A percentile compares a stretch with the other conserved stretches of the same genome.
These are phyloP conservation scores for Cardiospermum halicacabum DNA, from an alignment of 345 rosid genomes.

Conservation along the genomic window DNA sequence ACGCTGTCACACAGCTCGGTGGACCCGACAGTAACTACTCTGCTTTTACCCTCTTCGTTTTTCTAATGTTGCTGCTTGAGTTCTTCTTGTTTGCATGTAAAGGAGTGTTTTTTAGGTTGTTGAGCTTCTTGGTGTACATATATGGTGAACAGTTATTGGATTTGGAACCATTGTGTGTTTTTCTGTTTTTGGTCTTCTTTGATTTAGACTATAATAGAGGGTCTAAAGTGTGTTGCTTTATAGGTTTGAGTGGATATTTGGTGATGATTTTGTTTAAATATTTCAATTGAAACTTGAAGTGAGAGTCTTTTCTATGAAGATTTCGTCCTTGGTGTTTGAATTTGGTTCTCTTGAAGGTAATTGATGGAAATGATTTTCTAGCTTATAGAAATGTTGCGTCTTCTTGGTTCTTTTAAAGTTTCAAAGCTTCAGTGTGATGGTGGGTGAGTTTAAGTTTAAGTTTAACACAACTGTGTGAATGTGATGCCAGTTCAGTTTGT, in stretches of 20 bases:
- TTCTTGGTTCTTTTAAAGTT: not conserved
- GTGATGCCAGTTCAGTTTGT: not conserved
- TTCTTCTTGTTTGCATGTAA: not conserved
- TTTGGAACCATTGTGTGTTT: conserved; percentile 3
- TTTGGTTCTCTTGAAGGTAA: not conserved
- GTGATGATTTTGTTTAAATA: not conserved
- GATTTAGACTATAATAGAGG: not conserved
- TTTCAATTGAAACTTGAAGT: not conserved
- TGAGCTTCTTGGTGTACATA: not conserved
- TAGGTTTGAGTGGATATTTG: conserved; percentile 7
- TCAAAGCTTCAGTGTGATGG: conserved; percentile 7
- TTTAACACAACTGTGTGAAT: not conserved
- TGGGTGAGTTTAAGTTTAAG: too few species aligned
- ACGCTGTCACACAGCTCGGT: conserved; percentile 91
- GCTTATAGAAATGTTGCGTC: not conserved
- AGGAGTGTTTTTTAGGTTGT: not conserved
- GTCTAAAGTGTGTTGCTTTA: conserved; percentile 24
- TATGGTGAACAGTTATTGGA: not conserved
- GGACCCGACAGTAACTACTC: conserved; percentile 80
- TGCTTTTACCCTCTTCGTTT: not conserved
- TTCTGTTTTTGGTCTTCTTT: conserved; percentile 15
- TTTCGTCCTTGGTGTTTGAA: not conserved
- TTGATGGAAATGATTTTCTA: not conserved
- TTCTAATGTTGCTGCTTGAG: not conserved
- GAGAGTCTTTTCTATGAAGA: not conserved